Base-by-base conservation (phyloP, 2,329 filamentous ascomycete genomes). In the Fusarium chuoi region DNA sequence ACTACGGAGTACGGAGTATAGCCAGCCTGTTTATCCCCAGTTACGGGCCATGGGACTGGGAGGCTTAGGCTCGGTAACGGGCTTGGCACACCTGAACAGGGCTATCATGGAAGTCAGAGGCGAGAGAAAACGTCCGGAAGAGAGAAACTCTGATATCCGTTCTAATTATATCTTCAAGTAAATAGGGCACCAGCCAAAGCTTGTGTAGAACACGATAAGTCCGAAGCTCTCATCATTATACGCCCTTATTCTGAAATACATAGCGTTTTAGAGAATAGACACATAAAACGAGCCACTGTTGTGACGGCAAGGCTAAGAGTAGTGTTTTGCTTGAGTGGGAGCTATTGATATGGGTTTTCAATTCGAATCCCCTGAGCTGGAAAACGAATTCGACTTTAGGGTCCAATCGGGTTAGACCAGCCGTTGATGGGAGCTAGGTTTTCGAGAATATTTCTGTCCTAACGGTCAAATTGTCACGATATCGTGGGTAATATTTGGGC, bases 21-120 rank as follows among this genome's bases (percentile, higher is more conserved):
- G 39, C 52, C 39, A 42, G 24, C 42, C 56, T 49, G 35, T 52
- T 24, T 20, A 30, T 67, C 44, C 58, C 59, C 44, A 59, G 46
- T 30, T 59, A 57, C 56, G 36, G 48, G 42, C 42, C 24, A 52
- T 44, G 54, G 20, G 38, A 44, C 59, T 62, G 58, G 24, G 51
- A 28, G 26, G 57, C 71, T 59, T 62, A 45, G 71, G 49, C 65
- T 74, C 67, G 71, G 51, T 36, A 68, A 62, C 41, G 30, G 35
- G 57, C 71, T 74, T 72, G 71, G 71, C 71, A 56, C 18, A 59
- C 57, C 68, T 62, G 71, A 72, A 56, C 55, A 68, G 57, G 30
- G 51, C 49, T 44, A 22, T 41, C 54, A 28, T 57, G 10, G 30
- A 51, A 14, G 17, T 24, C 33, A 28, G 14, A 59, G 55, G 39